phyloP scores from a whole-genome alignment of 768 basidiomycete species.

The Suillus luteus region DNA sequence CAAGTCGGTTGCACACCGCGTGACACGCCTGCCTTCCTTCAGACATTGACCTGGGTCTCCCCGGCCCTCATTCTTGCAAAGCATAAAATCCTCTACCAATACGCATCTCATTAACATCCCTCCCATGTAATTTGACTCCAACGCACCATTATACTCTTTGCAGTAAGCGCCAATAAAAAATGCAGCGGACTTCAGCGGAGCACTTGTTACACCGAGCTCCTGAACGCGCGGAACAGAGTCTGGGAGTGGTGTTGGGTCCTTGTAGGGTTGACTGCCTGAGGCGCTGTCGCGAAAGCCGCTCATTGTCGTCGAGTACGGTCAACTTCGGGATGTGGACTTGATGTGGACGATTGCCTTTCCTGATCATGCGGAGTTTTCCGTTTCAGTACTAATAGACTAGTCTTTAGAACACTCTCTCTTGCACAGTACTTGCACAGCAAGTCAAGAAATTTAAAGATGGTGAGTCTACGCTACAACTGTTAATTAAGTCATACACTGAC shows the following conservation, averaged over 20 bases:
- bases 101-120: constrained; percentile 39
- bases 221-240: constrained; percentile 72
- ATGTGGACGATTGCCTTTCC: constrained; percentile 14
- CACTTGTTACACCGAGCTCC: constrained; percentile 89
- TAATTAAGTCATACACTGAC: not conserved
- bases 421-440: not conserved
- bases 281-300: constrained; percentile 53
- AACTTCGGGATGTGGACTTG: constrained; percentile 21
- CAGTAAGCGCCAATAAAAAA: constrained; percentile 97
- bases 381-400: not conserved
- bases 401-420: not conserved
- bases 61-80: constrained; percentile 91
- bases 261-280: constrained; percentile 50
- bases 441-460: not conserved
- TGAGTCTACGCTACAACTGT: not conserved
- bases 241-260: constrained; percentile 68
- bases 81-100: constrained; percentile 86
- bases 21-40: constrained; percentile 94
- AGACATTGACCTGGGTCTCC: constrained; percentile 86
- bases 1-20: constrained; percentile 93
- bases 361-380: constrained; percentile 30
- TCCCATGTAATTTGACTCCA: not conserved
- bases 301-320: constrained; percentile 42
- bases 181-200: constrained; percentile 91
- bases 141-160: constrained; percentile 93